phyloP scores from a whole-genome alignment of 768 basidiomycete genomes.

The Gautieria morchelliformis region DNA sequence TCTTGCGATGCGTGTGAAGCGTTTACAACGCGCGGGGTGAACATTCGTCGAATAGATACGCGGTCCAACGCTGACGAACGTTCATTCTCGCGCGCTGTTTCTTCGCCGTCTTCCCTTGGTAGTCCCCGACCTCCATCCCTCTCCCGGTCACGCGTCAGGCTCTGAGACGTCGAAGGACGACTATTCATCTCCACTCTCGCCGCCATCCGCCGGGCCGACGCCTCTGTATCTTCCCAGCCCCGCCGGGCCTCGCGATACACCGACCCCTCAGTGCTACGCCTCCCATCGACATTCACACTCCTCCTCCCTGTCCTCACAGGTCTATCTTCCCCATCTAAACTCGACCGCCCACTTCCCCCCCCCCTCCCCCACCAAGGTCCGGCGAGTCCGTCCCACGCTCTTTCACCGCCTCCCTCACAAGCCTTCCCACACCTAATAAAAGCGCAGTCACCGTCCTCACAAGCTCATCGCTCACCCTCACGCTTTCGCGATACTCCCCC shows the following conservation, averaged over 20 bases:
- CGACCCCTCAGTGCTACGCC: conserved; percentile 2
- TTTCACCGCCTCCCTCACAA: conserved; percentile 50
- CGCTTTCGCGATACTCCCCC: conserved; percentile 62
- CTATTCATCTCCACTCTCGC: not conserved
- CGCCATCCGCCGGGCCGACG: conserved; percentile 10
- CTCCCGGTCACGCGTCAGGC: conserved; percentile 4
- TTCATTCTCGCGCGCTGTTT: conserved; percentile 16
- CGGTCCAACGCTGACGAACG: conserved; percentile 16
- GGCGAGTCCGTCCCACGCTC: conserved; percentile 16
- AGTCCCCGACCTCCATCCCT: not conserved
- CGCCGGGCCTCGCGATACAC: conserved; percentile 25
- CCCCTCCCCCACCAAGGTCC: conserved; percentile 35
- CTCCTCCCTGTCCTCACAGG: conserved; percentile 22
- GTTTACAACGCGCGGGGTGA: conserved; percentile 32
- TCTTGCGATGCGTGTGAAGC: conserved; percentile 10
- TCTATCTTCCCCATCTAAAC: conserved; percentile 34
- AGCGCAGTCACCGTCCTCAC: conserved; percentile 69
- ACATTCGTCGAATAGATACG: conserved; percentile 39
- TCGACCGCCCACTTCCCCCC: conserved; percentile 12
- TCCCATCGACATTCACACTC: conserved; percentile 31
- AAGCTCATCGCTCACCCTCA: conserved; percentile 69
- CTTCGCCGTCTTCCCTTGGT: conserved; percentile 6
- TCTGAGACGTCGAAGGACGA: conserved; percentile 5
- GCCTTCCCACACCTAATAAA: conserved; percentile 62
- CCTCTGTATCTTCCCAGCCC: conserved; percentile 33